These are phyloP conservation scores for Ogataea pini DNA, from an alignment of 805 yeast genomes.

Conservation along the genomic window DNA sequence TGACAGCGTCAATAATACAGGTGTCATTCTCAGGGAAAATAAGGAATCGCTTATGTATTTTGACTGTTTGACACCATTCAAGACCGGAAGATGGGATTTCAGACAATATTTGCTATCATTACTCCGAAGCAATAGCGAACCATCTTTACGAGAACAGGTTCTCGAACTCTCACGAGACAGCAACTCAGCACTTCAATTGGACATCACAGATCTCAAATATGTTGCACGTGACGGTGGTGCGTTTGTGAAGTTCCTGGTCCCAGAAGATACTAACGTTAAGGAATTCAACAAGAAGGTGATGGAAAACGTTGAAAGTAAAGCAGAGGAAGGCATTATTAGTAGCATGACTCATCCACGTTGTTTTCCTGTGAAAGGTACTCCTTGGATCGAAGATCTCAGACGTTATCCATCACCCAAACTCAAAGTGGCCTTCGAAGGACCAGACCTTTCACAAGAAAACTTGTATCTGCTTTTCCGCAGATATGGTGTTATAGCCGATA, in stretches of 20 bases:
- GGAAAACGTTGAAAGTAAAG: conserved; percentile 35
- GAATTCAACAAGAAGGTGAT: conserved; percentile 54
- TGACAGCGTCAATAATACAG: conserved; percentile 54
- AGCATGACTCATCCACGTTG: conserved; percentile 53
- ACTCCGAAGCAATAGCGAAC: conserved; percentile 40
- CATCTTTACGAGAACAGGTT: conserved; percentile 33
- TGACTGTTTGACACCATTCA: conserved; percentile 52
- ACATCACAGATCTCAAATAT: conserved; percentile 63
- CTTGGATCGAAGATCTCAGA: conserved; percentile 94
- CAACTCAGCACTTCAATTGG: conserved; percentile 27
- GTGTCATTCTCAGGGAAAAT: conserved; percentile 52
- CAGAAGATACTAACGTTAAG: conserved; percentile 48
- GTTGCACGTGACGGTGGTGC: conserved; percentile 91
- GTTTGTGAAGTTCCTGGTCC: conserved; percentile 74
- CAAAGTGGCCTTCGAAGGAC: conserved; percentile 74
- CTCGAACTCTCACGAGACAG: conserved; percentile 40
- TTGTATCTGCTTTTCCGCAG: conserved; percentile 79
- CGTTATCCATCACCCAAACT: conserved; percentile 68
- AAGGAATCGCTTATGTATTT: conserved; percentile 56
- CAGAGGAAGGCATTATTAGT: conserved; percentile 36
- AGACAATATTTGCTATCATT: conserved; percentile 44
- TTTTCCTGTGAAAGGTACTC: conserved; percentile 82
- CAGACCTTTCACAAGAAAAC: conserved; percentile 71
- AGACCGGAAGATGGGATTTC: conserved; percentile 44
- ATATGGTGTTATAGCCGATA: conserved; percentile 82